Evolutionary conservation across 2,329 filamentous ascomycete genomes (phyloP), one percentile per base, ranked within the genome.

Genomic region (Colletotrichum godetiae): DNA sequence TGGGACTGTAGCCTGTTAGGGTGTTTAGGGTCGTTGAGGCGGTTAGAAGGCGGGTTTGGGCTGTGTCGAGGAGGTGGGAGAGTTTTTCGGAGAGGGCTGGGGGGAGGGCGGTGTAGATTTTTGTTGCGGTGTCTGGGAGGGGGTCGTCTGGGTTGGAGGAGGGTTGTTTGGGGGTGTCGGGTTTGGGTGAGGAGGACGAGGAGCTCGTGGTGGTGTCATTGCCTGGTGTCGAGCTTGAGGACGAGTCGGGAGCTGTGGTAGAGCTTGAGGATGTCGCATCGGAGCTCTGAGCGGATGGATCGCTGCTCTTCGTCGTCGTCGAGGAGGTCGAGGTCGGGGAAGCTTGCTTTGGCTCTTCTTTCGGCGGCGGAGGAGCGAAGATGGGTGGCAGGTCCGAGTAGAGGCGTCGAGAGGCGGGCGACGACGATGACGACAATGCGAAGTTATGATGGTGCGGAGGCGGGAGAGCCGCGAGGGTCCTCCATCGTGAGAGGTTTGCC

Each of bases 21-120:
- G 95, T 94, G 83, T 98, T 99, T 83, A 99, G 90, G 72, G 94
- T 93, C 81, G 97, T 94, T 2, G 94, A 94, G 4, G 95, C 95
- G 64, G 93, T 89, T 76, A 98, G 93, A 58, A 97, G 89, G 78
- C 96, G 95, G 37, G 92, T 90, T 80, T 98, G 95, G 24, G 98
- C 82, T 75, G 94, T 92, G 84, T 99, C 97, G 94, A 98, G 97
- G 80, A 97, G 86, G 69, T 88, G 83, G 60, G 89, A 90, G 80
- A 97, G 90, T 75, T 83, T 82, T 57, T 85, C 83, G 19, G 83
- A 84, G 31, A 87, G 78, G 31, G 79, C 79, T 37, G 83, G 83
- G 67, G 85, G 86, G 37, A 83, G 84, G 37, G 81, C 65, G 12
- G 69, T 69, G 70, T 73, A 64, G 53, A 60, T 73, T 29, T 73